phyloP scores from a whole-genome alignment of 805 yeast genomes.

The Nakazawaea ambrosiae region DNA sequence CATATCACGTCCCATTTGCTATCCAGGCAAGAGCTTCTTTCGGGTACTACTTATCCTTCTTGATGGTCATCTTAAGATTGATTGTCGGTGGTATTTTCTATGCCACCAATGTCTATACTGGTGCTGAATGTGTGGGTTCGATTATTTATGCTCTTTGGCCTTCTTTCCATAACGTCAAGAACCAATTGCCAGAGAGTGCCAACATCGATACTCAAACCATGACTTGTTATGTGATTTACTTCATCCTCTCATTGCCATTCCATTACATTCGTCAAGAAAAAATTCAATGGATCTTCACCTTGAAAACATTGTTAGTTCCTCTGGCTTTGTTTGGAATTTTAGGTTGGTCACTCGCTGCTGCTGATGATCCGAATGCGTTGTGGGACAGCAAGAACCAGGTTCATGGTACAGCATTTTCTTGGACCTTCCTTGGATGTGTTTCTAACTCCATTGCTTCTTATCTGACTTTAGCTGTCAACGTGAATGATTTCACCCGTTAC shows the following conservation, averaged over 20 bases:
- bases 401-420: slow-evolving; percentile 19
- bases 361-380: slow-evolving; percentile 14
- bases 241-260: slow-evolving; percentile 25
- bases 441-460: slow-evolving; percentile 26
- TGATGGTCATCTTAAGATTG: slow-evolving; percentile 25
- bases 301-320: slow-evolving; percentile 24
- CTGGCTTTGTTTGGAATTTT: slow-evolving; percentile 25
- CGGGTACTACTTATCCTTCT: slow-evolving; percentile 25
- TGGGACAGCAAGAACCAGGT: slow-evolving; percentile 17
- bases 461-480: slow-evolving; percentile 30
- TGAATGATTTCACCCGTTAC: slow-evolving; percentile 32
- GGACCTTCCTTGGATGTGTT: slow-evolving; percentile 21
- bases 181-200: slow-evolving; percentile 21
- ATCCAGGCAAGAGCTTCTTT: slow-evolving; percentile 25
- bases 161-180: slow-evolving; percentile 17
- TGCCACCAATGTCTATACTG: slow-evolving; percentile 20
- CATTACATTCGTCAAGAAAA: slow-evolving; percentile 26
- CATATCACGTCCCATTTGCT: slow-evolving; percentile 29
- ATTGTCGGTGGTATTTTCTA: slow-evolving; percentile 25
- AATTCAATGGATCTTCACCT: slow-evolving; percentile 26
- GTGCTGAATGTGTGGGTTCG: slow-evolving; percentile 22
- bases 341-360: slow-evolving; percentile 24
- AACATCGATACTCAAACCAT: slow-evolving; percentile 21
- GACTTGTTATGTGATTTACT: slow-evolving; percentile 26
- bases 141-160: slow-evolving; percentile 23